Conservation (phyloP, 106 monocot genomes). For the Dactylorhiza incarnata region DNA sequence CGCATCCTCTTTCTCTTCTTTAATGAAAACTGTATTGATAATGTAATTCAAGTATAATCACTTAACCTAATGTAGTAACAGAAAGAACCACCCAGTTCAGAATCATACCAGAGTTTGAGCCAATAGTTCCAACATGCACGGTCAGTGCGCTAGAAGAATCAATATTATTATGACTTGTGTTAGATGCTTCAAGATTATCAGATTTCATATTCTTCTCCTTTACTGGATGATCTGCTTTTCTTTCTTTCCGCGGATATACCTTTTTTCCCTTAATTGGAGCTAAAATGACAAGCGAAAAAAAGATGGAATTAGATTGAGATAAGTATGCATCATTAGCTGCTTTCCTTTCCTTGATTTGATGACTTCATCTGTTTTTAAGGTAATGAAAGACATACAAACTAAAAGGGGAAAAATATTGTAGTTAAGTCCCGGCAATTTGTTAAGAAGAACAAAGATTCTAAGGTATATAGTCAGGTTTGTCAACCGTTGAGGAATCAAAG, state of each 20-base stretch:
- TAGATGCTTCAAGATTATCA: not conserved
- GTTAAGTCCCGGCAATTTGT: too few relatives aligned
- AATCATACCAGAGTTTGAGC: constrained; percentile 3
- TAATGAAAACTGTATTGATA: not conserved
- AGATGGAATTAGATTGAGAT: not conserved
- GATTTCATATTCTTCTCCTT: not conserved
- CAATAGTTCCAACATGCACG: not conserved
- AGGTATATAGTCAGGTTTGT: too few relatives aligned
- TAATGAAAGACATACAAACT: not conserved
- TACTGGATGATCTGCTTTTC: not conserved
- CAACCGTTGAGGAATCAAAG: too few relatives aligned
- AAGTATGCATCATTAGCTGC: not conserved
- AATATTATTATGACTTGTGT: not conserved
- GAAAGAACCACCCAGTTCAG: not conserved
- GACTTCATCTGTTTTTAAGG: not conserved
- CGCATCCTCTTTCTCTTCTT: not conserved
- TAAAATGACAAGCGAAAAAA: not conserved
- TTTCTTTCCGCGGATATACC: not conserved
- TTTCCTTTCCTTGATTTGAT: constrained; percentile 2
- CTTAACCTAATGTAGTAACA: not conserved
- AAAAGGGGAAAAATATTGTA: too few relatives aligned
- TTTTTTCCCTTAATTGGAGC: not conserved
- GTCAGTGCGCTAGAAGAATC: not conserved
- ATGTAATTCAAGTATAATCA: not conserved
- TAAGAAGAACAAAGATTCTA: too few relatives aligned